Percentiles rank a stretch among this genome's conserved stretches.
These are phyloP conservation scores for Talaromyces albobiverticillius DNA, from an alignment of 2,329 filamentous ascomycete species.

Conservation along the genomic window DNA sequence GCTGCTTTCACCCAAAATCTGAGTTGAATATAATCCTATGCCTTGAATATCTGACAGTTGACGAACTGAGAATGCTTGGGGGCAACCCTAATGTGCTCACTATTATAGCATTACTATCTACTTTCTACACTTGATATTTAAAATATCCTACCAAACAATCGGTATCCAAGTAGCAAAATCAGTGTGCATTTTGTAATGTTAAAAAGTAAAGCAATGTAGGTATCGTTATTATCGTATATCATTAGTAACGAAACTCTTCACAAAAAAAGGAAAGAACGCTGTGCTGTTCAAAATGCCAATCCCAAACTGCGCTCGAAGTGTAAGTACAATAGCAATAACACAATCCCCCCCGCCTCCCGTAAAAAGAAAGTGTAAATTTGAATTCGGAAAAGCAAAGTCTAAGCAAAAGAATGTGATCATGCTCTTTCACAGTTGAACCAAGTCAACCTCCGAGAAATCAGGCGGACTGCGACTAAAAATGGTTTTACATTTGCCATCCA, in stretches of 20 bases:
- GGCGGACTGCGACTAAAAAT: slow-evolving; percentile 83
- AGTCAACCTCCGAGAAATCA: slow-evolving; percentile 82
- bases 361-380: neutral
- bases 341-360: too few relatives aligned
- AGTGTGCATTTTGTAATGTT: too few relatives aligned
- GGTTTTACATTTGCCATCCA: slow-evolving; percentile 79
- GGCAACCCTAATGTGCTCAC: too few relatives aligned
- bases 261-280: neutral
- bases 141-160: too few relatives aligned
- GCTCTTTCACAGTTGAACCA: slow-evolving; percentile 67
- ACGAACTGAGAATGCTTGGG: too few relatives aligned
- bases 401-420: neutral
- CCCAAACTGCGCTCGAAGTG: neutral
- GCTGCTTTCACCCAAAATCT: neutral
- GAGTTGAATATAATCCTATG: too few relatives aligned
- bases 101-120: too few relatives aligned
- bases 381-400: too few relatives aligned
- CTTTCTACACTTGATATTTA: too few relatives aligned
- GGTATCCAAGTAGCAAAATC: too few relatives aligned
- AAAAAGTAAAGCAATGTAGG: too few relatives aligned
- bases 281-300: neutral
- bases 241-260: neutral
- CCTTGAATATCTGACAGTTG: too few relatives aligned
- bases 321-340: neutral
- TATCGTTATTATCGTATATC: neutral